Conservation (phyloP, 306 rosid species). For the Fragaria iinumae region DNA sequence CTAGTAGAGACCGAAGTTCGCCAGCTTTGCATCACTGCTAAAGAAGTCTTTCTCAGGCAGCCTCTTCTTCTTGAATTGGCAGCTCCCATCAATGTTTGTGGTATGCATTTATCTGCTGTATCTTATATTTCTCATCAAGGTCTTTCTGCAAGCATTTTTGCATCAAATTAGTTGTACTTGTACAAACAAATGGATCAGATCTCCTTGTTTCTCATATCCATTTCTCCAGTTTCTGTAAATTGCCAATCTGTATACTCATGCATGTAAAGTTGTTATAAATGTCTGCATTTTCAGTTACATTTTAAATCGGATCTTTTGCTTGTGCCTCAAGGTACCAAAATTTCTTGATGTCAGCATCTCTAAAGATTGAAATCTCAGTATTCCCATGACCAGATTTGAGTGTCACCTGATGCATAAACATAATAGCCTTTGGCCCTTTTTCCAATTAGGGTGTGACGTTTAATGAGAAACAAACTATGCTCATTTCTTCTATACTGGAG, state of each 20-base stretch:
- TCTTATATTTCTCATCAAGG: background rate
- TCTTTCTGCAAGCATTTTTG: background rate
- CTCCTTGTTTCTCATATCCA: background rate
- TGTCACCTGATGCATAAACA: background rate
- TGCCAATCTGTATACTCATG: background rate
- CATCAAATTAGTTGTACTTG: background rate
- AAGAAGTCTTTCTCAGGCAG: slow-evolving; percentile 68
- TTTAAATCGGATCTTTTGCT: background rate
- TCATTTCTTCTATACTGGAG: background rate
- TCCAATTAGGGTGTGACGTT: background rate
- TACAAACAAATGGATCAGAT: background rate
- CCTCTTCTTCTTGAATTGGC: slow-evolving; percentile 76
- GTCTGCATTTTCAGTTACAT: background rate
- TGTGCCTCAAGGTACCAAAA: background rate
- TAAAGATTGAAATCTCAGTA: background rate
- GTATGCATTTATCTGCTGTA: slow-evolving; percentile 25
- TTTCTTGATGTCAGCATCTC: background rate
- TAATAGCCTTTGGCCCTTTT: background rate
- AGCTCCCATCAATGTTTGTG: slow-evolving; percentile 94
- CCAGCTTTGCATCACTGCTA: slow-evolving; percentile 62
- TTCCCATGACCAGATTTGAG: background rate
- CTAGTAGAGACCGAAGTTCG: slow-evolving; percentile 78
- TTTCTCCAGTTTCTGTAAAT: background rate
- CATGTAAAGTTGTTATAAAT: background rate
- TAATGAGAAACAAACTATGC: background rate